phyloP scores from a whole-genome alignment of 495 filamentous ascomycete species.

The Penicillium silybi region DNA sequence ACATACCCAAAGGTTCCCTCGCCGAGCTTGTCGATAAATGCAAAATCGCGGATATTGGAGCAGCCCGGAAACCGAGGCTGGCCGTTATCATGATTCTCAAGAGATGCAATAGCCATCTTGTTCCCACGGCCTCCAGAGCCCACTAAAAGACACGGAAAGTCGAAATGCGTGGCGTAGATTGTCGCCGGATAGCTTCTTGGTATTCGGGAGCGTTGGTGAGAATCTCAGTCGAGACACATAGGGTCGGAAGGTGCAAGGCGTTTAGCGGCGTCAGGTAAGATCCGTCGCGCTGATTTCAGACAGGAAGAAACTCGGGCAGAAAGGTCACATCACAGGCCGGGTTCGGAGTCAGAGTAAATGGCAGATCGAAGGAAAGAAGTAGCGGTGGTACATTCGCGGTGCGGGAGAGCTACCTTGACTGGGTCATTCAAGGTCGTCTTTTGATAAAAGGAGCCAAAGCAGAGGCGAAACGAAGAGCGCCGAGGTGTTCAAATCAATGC shows the following conservation, averaged over 20 bases:
- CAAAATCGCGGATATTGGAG: slow-evolving; percentile 83
- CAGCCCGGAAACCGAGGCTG: slow-evolving; percentile 67
- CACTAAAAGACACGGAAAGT: neutral
- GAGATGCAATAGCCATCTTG: slow-evolving; percentile 33
- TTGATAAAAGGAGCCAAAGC: neutral
- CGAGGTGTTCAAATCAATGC: neutral
- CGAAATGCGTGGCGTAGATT: neutral
- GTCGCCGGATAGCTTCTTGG: neutral
- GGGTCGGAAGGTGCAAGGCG: neutral
- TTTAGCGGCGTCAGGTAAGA: neutral
- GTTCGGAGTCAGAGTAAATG: neutral
- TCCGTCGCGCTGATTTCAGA: neutral
- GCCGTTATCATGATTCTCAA: slow-evolving; percentile 37
- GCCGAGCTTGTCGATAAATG: slow-evolving; percentile 85
- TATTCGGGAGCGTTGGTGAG: neutral
- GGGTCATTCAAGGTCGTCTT: neutral
- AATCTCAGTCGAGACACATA: neutral
- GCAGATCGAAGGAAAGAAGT: neutral
- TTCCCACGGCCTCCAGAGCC: neutral
- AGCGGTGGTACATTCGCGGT: neutral
- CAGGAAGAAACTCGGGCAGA: neutral
- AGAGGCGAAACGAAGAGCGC: neutral
- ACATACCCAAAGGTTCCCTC: slow-evolving; percentile 94
- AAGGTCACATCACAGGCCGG: neutral
- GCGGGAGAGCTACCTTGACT: slow-evolving; percentile 1